A percentile compares a stretch with the other conserved stretches of the same genome.
These are phyloP conservation scores for Nemania sp. DNA, from an alignment of 2,329 filamentous ascomycete genomes.

Conservation along the genomic window DNA sequence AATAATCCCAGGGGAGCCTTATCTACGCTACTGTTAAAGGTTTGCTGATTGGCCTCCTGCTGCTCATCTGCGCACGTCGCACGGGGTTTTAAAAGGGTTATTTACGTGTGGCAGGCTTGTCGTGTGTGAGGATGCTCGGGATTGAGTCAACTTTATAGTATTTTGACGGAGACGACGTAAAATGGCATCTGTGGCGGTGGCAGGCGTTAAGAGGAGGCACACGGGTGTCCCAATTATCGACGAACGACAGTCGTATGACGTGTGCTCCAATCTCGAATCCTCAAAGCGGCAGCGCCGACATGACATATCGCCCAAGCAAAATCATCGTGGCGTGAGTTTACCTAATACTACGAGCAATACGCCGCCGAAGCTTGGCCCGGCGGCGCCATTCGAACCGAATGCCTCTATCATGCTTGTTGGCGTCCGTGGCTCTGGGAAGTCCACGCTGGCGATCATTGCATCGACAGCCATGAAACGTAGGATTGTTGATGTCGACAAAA, in stretches of 20 bases:
- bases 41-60: too few species aligned
- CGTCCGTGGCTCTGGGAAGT: slow-evolving; percentile 74
- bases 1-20: too few species aligned
- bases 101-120: too few species aligned
- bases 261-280: slow-evolving; percentile 6
- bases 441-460: slow-evolving; percentile 74
- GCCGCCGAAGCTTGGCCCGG: slow-evolving; percentile 33
- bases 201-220: slow-evolving; percentile 47
- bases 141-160: too few species aligned
- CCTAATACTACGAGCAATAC: slow-evolving; percentile 23
- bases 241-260: slow-evolving; percentile 19
- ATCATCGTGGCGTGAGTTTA: neutral
- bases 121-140: too few species aligned
- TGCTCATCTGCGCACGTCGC: too few species aligned
- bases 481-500: slow-evolving; percentile 69
- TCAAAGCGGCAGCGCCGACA: slow-evolving; percentile 15
- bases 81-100: too few species aligned
- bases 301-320: neutral
- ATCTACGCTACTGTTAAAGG: too few species aligned
- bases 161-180: neutral
- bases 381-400: slow-evolving; percentile 54
- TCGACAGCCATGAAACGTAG: slow-evolving; percentile 70
- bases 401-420: slow-evolving; percentile 75
- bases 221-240: slow-evolving; percentile 39
- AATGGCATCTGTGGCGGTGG: slow-evolving; percentile 37